These are phyloP conservation scores for Phytopythium mirpurense DNA, from an alignment of 352 stramenopile genomes.

Conservation along the genomic window DNA sequence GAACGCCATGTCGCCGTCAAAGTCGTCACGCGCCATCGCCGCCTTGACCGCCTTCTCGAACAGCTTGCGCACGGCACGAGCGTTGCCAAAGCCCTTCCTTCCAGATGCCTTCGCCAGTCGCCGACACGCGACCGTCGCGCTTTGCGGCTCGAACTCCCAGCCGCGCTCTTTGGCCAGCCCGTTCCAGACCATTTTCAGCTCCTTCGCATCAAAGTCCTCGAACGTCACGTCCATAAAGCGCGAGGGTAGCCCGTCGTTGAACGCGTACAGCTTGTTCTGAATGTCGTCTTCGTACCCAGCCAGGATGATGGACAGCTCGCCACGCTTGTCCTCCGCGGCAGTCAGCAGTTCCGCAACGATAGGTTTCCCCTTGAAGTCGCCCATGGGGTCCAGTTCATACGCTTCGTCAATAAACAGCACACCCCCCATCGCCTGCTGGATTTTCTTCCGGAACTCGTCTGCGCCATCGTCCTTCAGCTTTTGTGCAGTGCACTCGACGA, in stretches of 20 bases:
- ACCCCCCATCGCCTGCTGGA: constrained; percentile 66
- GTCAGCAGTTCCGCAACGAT: constrained; percentile 89
- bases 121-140: constrained; percentile 56
- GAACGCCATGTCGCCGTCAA: constrained; percentile 43
- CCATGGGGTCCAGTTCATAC: constrained; percentile 84
- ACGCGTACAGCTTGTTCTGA: constrained; percentile 89
- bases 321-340: constrained; percentile 80
- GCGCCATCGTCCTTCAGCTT: constrained; percentile 66
- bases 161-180: constrained; percentile 31
- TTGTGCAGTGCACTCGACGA: constrained; percentile 49
- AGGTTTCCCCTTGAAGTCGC: constrained; percentile 70
- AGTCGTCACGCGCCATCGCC: constrained; percentile 71
- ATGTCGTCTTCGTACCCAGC: constrained; percentile 92
- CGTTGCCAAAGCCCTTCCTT: constrained; percentile 86
- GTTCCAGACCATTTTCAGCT: constrained; percentile 79
- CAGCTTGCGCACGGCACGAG: constrained; percentile 64
- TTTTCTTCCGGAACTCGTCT: constrained; percentile 68
- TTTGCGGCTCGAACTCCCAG: constrained; percentile 43
- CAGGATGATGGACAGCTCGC: constrained; percentile 87
- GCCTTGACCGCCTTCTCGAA: constrained; percentile 58
- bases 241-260: constrained; percentile 84
- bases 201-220: constrained; percentile 88
- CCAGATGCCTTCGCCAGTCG: constrained; percentile 56
- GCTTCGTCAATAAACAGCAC: constrained; percentile 93
- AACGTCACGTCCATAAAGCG: constrained; percentile 86